A percentile compares a stretch with the other conserved stretches of the same genome.
Evolutionary conservation across 345 rosid genomes (phyloP).

Genomic region (Rhodamnia rubescens): DNA sequence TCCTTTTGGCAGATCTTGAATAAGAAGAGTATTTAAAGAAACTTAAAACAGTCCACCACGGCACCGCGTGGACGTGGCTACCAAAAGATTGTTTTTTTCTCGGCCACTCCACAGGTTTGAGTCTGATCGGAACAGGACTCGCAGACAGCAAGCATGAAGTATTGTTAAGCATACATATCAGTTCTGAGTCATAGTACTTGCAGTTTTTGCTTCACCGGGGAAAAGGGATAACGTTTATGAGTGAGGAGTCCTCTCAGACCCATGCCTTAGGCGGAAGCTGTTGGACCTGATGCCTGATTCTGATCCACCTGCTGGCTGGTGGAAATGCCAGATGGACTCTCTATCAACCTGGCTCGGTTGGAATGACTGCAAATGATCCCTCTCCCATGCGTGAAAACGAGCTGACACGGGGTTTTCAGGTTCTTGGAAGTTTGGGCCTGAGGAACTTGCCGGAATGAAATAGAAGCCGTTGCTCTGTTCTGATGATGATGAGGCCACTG

Average conservation of each 20-base stretch:
- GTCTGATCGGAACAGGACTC: constrained; percentile 9
- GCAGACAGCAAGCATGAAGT: constrained; percentile 18
- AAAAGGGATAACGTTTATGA: constrained; percentile 13
- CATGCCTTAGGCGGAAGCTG: constrained; percentile 67
- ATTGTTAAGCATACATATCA: constrained; percentile 51
- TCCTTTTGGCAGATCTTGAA: not conserved
- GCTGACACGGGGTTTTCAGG: constrained; percentile 21
- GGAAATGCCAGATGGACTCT: constrained; percentile 48
- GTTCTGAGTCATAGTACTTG: constrained; percentile 23
- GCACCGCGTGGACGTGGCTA: constrained; percentile 9
- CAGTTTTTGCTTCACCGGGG: constrained; percentile 20
- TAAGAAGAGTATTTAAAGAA: not conserved
- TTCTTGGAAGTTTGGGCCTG: constrained; percentile 44
- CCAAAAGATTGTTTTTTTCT: constrained; percentile 15
- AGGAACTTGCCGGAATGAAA: constrained; percentile 41
- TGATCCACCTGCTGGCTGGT: constrained; percentile 42
- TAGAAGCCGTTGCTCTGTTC: constrained; percentile 67
- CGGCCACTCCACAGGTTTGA: constrained; percentile 28
- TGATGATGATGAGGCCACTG: constrained; percentile 49
- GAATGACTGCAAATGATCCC: constrained; percentile 52
- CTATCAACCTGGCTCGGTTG: constrained; percentile 51
- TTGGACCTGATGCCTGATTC: constrained; percentile 31
- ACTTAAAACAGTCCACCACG: constrained; percentile 22
- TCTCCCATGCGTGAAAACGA: constrained; percentile 61
- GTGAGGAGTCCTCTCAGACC: constrained; percentile 53